Evolutionary conservation across 768 basidiomycete species (phyloP).

Genomic region (Russula sp.): DNA sequence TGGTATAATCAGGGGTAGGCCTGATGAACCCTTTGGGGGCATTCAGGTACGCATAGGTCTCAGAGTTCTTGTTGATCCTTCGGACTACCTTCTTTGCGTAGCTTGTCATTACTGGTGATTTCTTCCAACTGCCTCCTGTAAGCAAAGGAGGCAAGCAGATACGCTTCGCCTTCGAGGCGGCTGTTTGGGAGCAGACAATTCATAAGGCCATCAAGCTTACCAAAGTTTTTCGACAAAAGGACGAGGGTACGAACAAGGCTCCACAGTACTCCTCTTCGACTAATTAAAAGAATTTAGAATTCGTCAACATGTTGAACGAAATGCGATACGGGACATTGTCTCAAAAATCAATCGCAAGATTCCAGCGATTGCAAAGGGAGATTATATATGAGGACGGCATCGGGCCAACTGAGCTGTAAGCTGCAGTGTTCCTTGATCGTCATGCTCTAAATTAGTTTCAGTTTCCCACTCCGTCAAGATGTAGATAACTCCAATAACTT

Average conservation of each 20-base stretch:
- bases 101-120: slow-evolving; percentile 93
- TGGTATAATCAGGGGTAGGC: slow-evolving; percentile 49
- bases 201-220: slow-evolving; percentile 85
- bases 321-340: slow-evolving; percentile 87
- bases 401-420: slow-evolving; percentile 85
- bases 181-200: slow-evolving; percentile 65
- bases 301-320: slow-evolving; percentile 95
- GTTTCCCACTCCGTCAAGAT: slow-evolving; percentile 87
- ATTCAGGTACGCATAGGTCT: slow-evolving; percentile 56
- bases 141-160: slow-evolving; percentile 49
- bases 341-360: slow-evolving; percentile 55
- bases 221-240: slow-evolving; percentile 91
- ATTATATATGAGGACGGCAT: slow-evolving; percentile 75
- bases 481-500: slow-evolving; percentile 77
- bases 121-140: slow-evolving; percentile 97
- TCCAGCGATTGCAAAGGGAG: slow-evolving; percentile 61
- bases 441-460: slow-evolving; percentile 27
- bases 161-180: slow-evolving; percentile 91
- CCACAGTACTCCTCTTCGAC: slow-evolving; percentile 3
- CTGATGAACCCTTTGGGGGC: slow-evolving; percentile 72
- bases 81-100: slow-evolving; percentile 26
- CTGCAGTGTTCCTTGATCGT: slow-evolving; percentile 3
- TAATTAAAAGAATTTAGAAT: slow-evolving; percentile 42
- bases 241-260: slow-evolving; percentile 53
- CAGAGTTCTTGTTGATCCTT: background rate